Evolutionary conservation across 2,329 filamentous ascomycete genomes (phyloP).

Genomic region (Fusarium newnesense): DNA sequence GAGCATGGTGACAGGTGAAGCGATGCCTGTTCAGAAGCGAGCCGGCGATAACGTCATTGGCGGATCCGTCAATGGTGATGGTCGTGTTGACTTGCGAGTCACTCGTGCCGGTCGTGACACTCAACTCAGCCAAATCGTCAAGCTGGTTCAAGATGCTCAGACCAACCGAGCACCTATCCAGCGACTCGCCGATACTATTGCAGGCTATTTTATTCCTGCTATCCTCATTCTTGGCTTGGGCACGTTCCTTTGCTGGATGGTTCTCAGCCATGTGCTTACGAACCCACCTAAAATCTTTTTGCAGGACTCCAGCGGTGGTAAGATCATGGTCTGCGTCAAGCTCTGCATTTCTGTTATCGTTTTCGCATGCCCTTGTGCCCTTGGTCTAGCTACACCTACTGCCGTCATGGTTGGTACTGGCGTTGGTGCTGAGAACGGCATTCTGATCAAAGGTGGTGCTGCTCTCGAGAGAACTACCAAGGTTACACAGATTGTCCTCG

Average conservation of each 20-base stretch:
- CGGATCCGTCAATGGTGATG: constrained; percentile 94
- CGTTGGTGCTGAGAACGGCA: constrained; percentile 92
- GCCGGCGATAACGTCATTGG: constrained; percentile 85
- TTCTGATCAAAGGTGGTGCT: constrained; percentile 96
- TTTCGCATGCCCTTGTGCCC: constrained; percentile 95
- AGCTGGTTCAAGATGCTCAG: constrained; percentile 97
- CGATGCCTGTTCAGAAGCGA: constrained; percentile 92
- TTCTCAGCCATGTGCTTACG: constrained; percentile 85
- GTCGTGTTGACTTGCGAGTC: constrained; percentile 90
- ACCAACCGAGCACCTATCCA: constrained; percentile 95
- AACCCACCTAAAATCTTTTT: constrained; percentile 91
- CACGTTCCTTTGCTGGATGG: constrained; percentile 94
- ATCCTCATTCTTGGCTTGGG: constrained; percentile 85
- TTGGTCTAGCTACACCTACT: constrained; percentile 95
- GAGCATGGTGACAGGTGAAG: constrained; percentile 98
- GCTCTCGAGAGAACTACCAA: constrained; percentile 91
- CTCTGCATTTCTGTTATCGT: constrained; percentile 99
- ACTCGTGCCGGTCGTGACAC: constrained; percentile 94
- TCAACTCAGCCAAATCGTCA: constrained; percentile 97
- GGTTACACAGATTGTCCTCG: constrained; percentile 88
- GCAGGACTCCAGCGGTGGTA: constrained; percentile 82
- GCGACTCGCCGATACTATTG: constrained; percentile 87
- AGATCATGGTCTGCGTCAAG: constrained; percentile 95
- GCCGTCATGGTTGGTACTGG: constrained; percentile 99
- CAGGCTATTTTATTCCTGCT: constrained; percentile 91